A percentile compares a stretch with the other conserved stretches of the same genome.
phyloP scores from a whole-genome alignment of 140 eudicot species.

The Flaveria floridana region DNA sequence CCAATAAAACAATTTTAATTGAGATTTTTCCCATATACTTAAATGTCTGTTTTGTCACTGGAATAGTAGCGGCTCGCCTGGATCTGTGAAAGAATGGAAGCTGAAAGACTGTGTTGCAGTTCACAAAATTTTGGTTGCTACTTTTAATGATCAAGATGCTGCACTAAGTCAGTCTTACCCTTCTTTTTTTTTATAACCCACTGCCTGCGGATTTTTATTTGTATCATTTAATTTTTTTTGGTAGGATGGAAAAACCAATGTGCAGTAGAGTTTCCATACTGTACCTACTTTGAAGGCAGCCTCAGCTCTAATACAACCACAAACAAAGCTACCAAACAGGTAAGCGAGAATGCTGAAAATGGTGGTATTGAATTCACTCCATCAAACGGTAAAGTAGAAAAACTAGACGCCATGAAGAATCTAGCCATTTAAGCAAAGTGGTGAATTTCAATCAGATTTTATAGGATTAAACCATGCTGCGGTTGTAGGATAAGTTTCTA shows the following conservation, averaged over 20 bases:
- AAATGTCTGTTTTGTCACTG: constrained; percentile 18
- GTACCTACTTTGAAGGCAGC: constrained; percentile 75
- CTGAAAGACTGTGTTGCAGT: constrained; percentile 77
- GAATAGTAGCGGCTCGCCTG: constrained; percentile 51
- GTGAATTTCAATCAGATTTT: background rate
- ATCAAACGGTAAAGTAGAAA: constrained; percentile 61
- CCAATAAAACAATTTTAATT: background rate
- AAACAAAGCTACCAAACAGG: constrained; percentile 36
- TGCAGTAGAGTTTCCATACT: constrained; percentile 82
- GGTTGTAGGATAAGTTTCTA: constrained; percentile 35
- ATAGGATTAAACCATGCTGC: constrained; percentile 24
- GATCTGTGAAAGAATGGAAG: constrained; percentile 52
- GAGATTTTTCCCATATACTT: background rate
- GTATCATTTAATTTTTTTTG: background rate
- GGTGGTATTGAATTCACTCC: constrained; percentile 40
- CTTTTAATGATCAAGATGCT: constrained; percentile 62
- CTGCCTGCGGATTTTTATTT: background rate
- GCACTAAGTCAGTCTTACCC: constrained; percentile 58
- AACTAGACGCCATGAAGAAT: constrained; percentile 58
- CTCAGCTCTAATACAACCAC: constrained; percentile 46
- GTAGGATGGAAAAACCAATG: constrained; percentile 86
- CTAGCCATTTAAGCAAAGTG: constrained; percentile 43
- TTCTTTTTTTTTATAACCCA: no score
- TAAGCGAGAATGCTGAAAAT: constrained; percentile 40
- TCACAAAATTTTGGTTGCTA: constrained; percentile 57